A percentile compares a stretch with the other conserved stretches of the same genome.
Evolutionary conservation across 768 basidiomycete species (phyloP).

Genomic region (Tricholoma flavovirens): DNA sequence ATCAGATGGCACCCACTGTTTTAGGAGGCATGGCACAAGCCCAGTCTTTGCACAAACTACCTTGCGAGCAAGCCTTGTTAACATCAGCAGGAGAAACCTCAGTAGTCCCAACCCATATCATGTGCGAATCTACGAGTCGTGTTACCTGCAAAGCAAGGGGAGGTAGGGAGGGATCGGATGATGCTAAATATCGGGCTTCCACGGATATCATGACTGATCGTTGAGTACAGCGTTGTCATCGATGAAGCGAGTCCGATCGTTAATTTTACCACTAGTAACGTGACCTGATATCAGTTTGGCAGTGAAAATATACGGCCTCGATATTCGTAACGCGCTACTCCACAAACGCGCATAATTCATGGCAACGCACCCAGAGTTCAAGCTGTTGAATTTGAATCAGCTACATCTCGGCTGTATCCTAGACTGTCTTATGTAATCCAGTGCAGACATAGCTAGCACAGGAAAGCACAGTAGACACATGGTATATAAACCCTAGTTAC

Average conservation of each 20-base stretch:
- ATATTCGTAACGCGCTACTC: too few relatives aligned
- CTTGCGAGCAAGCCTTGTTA: slow-evolving; percentile 43
- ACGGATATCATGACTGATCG: slow-evolving; percentile 32
- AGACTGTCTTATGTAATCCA: too few relatives aligned
- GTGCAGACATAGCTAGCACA: too few relatives aligned
- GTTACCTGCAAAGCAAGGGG: slow-evolving; percentile 64
- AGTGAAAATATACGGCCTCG: too few relatives aligned
- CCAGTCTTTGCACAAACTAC: slow-evolving; percentile 69
- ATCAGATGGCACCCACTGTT: slow-evolving; percentile 23
- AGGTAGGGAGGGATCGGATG: slow-evolving; percentile 47
- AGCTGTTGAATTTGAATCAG: too few relatives aligned
- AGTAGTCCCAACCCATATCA: slow-evolving; percentile 76
- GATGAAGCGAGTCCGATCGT: too few relatives aligned
- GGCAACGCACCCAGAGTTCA: too few relatives aligned
- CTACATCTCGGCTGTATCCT: too few relatives aligned
- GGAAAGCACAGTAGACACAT: too few relatives aligned
- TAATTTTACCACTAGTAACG: background rate
- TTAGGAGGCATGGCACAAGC: slow-evolving; percentile 72
- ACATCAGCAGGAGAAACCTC: slow-evolving; percentile 39
- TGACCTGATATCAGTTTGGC: background rate
- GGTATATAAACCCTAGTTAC: too few relatives aligned
- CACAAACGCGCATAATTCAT: too few relatives aligned
- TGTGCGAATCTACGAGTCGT: slow-evolving; percentile 63
- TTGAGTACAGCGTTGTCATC: slow-evolving; percentile 1
- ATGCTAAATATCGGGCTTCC: slow-evolving; percentile 41